phyloP scores from a whole-genome alignment of 2,329 filamentous ascomycete species.

The Penicillium capsulatum region DNA sequence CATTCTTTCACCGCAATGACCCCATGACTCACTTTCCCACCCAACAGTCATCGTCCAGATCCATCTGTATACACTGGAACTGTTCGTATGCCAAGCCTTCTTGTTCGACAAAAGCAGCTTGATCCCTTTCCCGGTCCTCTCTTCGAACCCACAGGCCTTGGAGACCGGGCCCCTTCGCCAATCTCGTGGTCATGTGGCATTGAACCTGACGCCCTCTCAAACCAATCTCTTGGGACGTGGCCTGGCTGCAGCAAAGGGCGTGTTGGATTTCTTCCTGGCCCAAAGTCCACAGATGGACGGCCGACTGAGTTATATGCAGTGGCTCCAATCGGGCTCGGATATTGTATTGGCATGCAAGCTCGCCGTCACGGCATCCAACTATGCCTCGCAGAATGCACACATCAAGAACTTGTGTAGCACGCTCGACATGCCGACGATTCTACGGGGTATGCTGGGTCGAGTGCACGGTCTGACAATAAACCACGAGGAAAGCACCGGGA shows the following conservation, averaged over 20 bases:
- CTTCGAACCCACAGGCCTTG: background rate
- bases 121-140: background rate
- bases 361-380: slow-evolving; percentile 2
- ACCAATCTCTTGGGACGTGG: background rate
- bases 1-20: background rate
- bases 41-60: slow-evolving; percentile 1
- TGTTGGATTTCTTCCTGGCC: background rate
- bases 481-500: background rate
- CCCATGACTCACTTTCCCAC: background rate
- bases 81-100: slow-evolving; percentile 6
- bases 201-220: background rate
- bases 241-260: background rate
- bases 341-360: slow-evolving; percentile 7
- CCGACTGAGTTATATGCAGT: slow-evolving; percentile 1
- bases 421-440: background rate
- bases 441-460: background rate
- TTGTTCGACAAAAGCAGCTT: slow-evolving; percentile 6
- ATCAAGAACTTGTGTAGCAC: background rate
- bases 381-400: slow-evolving; percentile 1
- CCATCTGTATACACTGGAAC: slow-evolving; percentile 2
- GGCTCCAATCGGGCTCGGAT: slow-evolving; percentile 4
- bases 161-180: background rate
- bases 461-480: background rate
- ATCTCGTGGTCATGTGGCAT: background rate
- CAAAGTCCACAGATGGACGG: background rate